Evolutionary conservation across 331 rosid species (phyloP), one percentile per base, ranked within the genome.

Genomic region (Rosa hybrid): DNA sequence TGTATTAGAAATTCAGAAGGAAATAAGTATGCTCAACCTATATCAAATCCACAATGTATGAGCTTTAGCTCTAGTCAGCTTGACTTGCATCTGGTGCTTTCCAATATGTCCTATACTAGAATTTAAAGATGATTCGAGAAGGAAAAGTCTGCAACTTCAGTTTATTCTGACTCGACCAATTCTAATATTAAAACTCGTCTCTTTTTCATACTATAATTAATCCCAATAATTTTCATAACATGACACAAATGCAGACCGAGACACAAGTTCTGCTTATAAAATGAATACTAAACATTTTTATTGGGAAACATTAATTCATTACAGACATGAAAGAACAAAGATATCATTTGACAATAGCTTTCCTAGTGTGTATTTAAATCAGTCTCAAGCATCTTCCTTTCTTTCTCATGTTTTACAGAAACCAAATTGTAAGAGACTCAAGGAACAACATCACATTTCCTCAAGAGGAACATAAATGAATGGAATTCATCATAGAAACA

Each of bases 11-110:
- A 46, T 18, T 42, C 73, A 49, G 25, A 39, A 65, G 41, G 65
- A 83, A 75, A 38, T 4, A 77, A 7, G 44, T 18, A 41, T 14
- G 54, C 18, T 21, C 12, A 21, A 21, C 54, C 25, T 74, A 7
- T 46, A 68, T 72, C 30, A 42, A 53, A 54, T n/a, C 74, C 10
- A 83, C 51, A 12, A 56, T 50, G 56, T n/a, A 49, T 2, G 18
- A 63, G 71, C 68, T 49, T 23, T 23, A 76, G 23, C 64, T 80
- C 68, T 51, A 25, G 59, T 73, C 27, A 72, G 39, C 60, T 80
- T 20, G 0, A 23, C 63, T 44, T 63, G 20, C 21, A 78, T 34
- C 56, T 8, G 5, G 27, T 27, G 65, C 8, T 42, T 75, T 57
- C 45, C 45, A 76, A 60, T 14, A 75, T 23, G 42, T 14, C 17